A percentile compares a stretch with the other conserved stretches of the same genome.
Evolutionary conservation across 306 rosid genomes (phyloP).

Genomic region (Citrullus mucosospermus): DNA sequence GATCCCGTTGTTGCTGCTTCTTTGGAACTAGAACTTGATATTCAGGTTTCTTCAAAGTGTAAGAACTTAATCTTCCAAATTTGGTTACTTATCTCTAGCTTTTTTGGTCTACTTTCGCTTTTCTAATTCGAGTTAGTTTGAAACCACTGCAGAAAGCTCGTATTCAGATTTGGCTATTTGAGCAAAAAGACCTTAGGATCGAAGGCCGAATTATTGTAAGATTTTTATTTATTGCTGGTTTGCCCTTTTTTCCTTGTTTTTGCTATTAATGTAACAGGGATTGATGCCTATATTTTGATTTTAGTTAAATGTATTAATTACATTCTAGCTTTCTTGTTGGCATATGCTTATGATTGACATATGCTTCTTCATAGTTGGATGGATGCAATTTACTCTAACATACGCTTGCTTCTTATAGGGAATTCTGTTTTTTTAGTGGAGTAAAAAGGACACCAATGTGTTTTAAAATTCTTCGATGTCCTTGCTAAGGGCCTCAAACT

Average conservation of each 20-base stretch:
- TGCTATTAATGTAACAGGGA: neutral
- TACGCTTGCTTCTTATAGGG: neutral
- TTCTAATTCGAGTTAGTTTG: neutral
- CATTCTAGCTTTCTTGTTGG: neutral
- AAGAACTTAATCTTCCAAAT: conserved; percentile 11
- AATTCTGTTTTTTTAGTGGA: neutral
- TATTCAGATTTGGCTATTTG: conserved; percentile 81
- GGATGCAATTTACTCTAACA: neutral
- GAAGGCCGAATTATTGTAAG: conserved; percentile 83
- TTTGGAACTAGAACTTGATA: conserved; percentile 55
- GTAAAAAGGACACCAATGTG: neutral
- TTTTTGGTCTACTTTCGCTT: neutral
- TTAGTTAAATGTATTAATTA: neutral
- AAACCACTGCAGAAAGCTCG: conserved; percentile 54
- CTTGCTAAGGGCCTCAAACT: neutral
- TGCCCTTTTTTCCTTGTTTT: neutral
- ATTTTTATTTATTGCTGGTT: neutral
- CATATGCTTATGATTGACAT: neutral
- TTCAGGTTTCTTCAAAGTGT: conserved; percentile 88
- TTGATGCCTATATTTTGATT: neutral
- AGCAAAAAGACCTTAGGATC: conserved; percentile 70
- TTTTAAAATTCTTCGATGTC: neutral
- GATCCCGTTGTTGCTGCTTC: neutral
- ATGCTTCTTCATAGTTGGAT: neutral
- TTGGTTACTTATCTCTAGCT: neutral